phyloP scores from a whole-genome alignment of 495 filamentous ascomycete genomes.

The Penicillium subrubescens region DNA sequence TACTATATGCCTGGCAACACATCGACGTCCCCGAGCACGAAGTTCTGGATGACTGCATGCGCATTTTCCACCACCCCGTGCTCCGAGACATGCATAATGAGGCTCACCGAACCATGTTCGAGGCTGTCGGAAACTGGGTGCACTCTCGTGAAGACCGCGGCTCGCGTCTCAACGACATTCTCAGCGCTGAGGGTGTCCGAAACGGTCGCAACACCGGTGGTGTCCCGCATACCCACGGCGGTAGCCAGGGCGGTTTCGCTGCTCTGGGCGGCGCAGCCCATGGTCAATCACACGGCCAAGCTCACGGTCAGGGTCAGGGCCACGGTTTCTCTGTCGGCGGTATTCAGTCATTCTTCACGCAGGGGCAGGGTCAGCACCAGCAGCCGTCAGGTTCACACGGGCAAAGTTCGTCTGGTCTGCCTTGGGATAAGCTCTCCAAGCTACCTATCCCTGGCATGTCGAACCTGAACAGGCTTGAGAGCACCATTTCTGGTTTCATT shows the following conservation, averaged over 20 bases:
- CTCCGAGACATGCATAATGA: slow-evolving; percentile 70
- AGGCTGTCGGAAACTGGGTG: slow-evolving; percentile 76
- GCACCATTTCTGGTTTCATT: slow-evolving; percentile 43
- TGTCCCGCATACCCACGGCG: slow-evolving; percentile 39
- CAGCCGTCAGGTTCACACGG: slow-evolving; percentile 15
- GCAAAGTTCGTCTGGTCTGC: slow-evolving; percentile 23
- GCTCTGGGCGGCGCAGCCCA: slow-evolving; percentile 29
- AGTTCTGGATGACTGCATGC: slow-evolving; percentile 73
- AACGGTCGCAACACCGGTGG: slow-evolving; percentile 72
- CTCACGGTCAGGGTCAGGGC: slow-evolving; percentile 17
- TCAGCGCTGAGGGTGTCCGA: slow-evolving; percentile 80
- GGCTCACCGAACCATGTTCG: slow-evolving; percentile 84
- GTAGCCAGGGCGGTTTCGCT: slow-evolving; percentile 29
- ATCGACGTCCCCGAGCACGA: slow-evolving; percentile 74
- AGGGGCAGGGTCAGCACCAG: slow-evolving; percentile 21
- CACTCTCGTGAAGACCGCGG: slow-evolving; percentile 64
- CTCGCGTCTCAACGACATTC: slow-evolving; percentile 62
- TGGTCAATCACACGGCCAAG: slow-evolving; percentile 10
- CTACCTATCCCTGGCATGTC: slow-evolving; percentile 49
- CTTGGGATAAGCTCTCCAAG: slow-evolving; percentile 42
- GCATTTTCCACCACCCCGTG: slow-evolving; percentile 88
- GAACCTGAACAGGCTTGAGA: slow-evolving; percentile 40
- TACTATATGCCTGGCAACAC: slow-evolving; percentile 91
- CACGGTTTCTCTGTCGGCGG: slow-evolving; percentile 14
- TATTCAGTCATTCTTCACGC: slow-evolving; percentile 22